A percentile compares a stretch with the other conserved stretches of the same genome.
These are phyloP conservation scores for Ceratocystiopsis minuta DNA, from an alignment of 2,329 filamentous ascomycete genomes.

Conservation along the genomic window DNA sequence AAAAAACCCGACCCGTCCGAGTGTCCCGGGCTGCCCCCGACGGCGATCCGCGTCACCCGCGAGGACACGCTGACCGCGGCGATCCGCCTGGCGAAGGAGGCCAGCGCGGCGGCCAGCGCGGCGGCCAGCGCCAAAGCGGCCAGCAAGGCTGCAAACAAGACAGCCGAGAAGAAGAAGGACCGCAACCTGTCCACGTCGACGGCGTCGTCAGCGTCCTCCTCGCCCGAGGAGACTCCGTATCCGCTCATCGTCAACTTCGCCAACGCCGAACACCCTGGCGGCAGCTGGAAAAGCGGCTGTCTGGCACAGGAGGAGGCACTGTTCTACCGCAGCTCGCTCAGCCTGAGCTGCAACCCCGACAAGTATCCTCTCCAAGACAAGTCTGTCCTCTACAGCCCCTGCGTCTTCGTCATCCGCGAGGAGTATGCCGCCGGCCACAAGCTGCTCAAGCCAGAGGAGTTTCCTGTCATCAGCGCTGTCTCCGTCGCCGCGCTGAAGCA, in stretches of 20 bases:
- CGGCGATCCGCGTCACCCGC: too few species aligned
- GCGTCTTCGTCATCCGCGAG: slow-evolving; percentile 16
- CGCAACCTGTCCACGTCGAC: too few species aligned
- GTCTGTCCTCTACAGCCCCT: slow-evolving; percentile 16
- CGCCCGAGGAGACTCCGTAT: too few species aligned
- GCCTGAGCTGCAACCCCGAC: slow-evolving; percentile 22
- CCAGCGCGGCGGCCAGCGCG: too few species aligned
- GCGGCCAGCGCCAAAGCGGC: too few species aligned
- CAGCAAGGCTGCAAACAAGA: too few species aligned
- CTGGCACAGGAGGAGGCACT: slow-evolving; percentile 52
- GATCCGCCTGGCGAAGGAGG: too few species aligned
- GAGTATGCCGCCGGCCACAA: slow-evolving; percentile 3
- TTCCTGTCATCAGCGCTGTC: slow-evolving; percentile 38
- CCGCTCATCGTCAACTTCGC: slow-evolving; percentile 44
- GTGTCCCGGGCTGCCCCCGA: too few species aligned
- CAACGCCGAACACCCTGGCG: slow-evolving; percentile 36
- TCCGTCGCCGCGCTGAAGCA: slow-evolving; percentile 36
- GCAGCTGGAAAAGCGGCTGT: slow-evolving; percentile 45
- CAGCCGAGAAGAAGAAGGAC: too few species aligned
- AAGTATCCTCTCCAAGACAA: slow-evolving; percentile 11
- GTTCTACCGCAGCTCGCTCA: slow-evolving; percentile 44
- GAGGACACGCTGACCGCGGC: too few species aligned
- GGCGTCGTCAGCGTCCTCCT: too few species aligned
- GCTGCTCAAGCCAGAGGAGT: slow-evolving; percentile 11
- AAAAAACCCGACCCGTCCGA: too few species aligned